Conservation (phyloP, 2,329 filamentous ascomycete genomes). For the Talaromyces sp. region DNA sequence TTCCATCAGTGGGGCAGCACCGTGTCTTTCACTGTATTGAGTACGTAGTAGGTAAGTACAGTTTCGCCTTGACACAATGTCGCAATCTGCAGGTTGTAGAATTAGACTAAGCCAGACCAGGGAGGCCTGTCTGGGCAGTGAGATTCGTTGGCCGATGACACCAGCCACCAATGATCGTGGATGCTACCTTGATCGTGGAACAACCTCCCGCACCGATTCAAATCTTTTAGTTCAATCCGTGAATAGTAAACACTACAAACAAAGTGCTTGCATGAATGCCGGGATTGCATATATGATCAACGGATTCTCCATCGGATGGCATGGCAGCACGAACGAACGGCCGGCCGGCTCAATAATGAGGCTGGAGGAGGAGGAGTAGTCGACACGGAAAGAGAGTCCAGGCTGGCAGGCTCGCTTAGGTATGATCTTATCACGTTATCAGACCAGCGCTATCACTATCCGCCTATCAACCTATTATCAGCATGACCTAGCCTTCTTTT, state of each 20-base stretch:
- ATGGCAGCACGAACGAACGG: not conserved
- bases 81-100: too few species aligned
- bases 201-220: not conserved
- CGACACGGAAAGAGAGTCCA: not conserved
- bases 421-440: conserved; percentile 5
- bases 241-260: not conserved
- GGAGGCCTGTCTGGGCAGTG: conserved; percentile 1
- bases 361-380: not conserved
- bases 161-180: conserved; percentile 1
- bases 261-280: not conserved
- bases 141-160: conserved; percentile 2
- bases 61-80: not conserved
- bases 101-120: not conserved
- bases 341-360: not conserved
- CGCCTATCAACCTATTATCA: not conserved
- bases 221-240: not conserved
- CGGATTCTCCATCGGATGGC: not conserved
- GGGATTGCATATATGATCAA: not conserved
- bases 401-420: not conserved
- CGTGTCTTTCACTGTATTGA: not conserved
- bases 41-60: not conserved
- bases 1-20: not conserved
- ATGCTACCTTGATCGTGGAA: not conserved
- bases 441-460: not conserved
- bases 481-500: not conserved